Base-by-base conservation (phyloP, 805 yeast genomes). In the Candida pseudoglaebosa region DNA sequence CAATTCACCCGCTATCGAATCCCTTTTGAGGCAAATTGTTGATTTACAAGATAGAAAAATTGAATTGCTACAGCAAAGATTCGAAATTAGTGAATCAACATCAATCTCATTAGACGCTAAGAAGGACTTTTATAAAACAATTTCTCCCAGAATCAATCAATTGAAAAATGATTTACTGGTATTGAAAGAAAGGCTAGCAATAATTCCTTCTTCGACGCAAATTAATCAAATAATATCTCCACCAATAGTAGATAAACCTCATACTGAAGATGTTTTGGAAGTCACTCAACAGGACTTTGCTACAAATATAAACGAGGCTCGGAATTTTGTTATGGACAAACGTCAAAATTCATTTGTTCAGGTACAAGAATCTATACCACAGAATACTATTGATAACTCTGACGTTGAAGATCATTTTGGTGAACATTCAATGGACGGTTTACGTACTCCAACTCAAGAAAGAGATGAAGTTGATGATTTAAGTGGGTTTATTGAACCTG, bases 101-200 rank as follows among this genome's bases (percentile, higher is more conserved):
- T 57, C 69, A 5, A 54, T 65, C 8, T 64, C 70, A 4, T 44
- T 61, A 4, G 71, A 65, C 41, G 62, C 61, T 6, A 67, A 67
- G 42, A 46, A 54, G 19, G 43, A 47, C 10, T 63, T 57, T 50
- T 54, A 56, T 28, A 47, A 42, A 17, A 48, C 48, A 28, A 62
- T 55, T 37, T 45, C 46, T 12, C 68, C 70, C 2, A 41, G 51
- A 30, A 45, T 57, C 32, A 31, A 38, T 8, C 31, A 38, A 4
- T 40, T 59, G n/a, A 54, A 56, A 18, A 34, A 19, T 9, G 22
- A 17, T 5, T 20, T 32, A 12, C 7, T 15, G 15, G 6, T 5
- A 13, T 26, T 26, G 29, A 5, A 26, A 10, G 29, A 13, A 26
- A 26, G 13, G 13, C 29, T 26, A 6, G 13, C 12, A 5, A 15